Evolutionary conservation across 768 basidiomycete species (phyloP), one percentile per base, ranked within the genome.

Genomic region (Pleurotus ostreatus): DNA sequence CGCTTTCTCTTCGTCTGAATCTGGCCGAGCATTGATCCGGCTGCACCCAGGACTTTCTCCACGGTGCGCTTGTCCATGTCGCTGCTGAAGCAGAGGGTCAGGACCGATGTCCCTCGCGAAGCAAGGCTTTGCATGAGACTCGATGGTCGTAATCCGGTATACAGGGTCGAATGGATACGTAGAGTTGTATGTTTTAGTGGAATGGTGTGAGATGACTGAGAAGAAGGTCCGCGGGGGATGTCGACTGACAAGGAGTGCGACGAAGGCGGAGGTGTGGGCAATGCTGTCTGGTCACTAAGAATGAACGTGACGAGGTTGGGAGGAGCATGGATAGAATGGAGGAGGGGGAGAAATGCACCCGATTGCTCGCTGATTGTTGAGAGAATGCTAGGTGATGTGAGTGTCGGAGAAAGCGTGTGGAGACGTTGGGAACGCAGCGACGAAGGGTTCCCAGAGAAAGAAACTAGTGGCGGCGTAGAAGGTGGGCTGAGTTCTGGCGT

Each of bases 21-120:
- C 20, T 65, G 66, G 4, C 73, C 72, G 4, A 75, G 60, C 13
- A 69, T 65, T 4, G 70, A 68, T 37, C 73, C 74, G 2, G 69
- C 72, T 3, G 78, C 75, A n/a, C 71, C 70, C 37, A 81, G 55
- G 7, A 78, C 69, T 59, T 79, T 80, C 55, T 77, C 78, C 26
- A 77, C 69, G 12, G 78, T 74, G 41, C 79, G 66, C 55, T 68
- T 65, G 59, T 81, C 79, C 13, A 79, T 74, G 20, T 63, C 62
- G 18, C 68, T 63, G 1, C 70, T 66, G 57, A 81, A 79, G 5
- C 65, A 60, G 3, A 81, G 55, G 2, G 64, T 59, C 2, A 80
- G 65, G 6, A 61, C 59, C 13, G 59, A 55, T 49, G 75, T 64
- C 6, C 72, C 76, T 13, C 62, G 67, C 13, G 78, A 59, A 5